Evolutionary conservation across 2,329 filamentous ascomycete genomes (phyloP).

Genomic region (Diaporthe citri): DNA sequence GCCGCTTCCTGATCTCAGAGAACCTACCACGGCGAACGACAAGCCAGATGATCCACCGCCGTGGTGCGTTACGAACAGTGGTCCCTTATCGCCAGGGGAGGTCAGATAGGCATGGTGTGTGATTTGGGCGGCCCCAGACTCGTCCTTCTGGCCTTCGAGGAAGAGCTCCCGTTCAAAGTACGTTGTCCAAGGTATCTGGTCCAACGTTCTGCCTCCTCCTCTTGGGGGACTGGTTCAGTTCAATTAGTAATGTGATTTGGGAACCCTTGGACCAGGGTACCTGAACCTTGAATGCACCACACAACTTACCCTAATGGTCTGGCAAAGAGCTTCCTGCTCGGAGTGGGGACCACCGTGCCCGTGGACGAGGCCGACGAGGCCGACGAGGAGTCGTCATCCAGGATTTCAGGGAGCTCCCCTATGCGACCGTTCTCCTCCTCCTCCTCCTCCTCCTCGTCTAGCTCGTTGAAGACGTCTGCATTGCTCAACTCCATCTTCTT

Average conservation of each 20-base stretch:
- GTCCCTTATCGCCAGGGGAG: slow-evolving; percentile 79
- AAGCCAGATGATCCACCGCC: slow-evolving; percentile 93
- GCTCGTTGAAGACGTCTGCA: slow-evolving; percentile 63
- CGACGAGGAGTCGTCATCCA: slow-evolving; percentile 78
- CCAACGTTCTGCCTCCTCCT: slow-evolving; percentile 63
- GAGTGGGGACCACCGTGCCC: slow-evolving; percentile 88
- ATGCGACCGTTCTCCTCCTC: slow-evolving; percentile 52
- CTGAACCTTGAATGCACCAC: slow-evolving; percentile 36
- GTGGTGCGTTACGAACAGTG: slow-evolving; percentile 94
- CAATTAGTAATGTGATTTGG: not conserved
- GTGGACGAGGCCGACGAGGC: slow-evolving; percentile 92
- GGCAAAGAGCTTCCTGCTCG: slow-evolving; percentile 79
- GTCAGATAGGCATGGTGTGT: slow-evolving; percentile 90
- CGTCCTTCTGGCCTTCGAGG: slow-evolving; percentile 63
- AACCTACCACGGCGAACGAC: slow-evolving; percentile 86
- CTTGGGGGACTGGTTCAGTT: slow-evolving; percentile 56
- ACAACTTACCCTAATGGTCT: slow-evolving; percentile 73
- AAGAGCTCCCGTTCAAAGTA: slow-evolving; percentile 93
- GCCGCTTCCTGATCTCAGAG: slow-evolving; percentile 79
- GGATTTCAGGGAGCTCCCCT: slow-evolving; percentile 58
- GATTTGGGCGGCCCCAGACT: slow-evolving; percentile 58
- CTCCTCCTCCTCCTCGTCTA: slow-evolving; percentile 63
- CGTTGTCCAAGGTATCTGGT: slow-evolving; percentile 85
- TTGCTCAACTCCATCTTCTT: slow-evolving; percentile 75
- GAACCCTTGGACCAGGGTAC: slow-evolving; percentile 9